Percentiles rank a stretch among this genome's conserved stretches.
These are phyloP conservation scores for Moniliella sp. DNA, from an alignment of 1,284 basidiomycete genomes.

Conservation along the genomic window DNA sequence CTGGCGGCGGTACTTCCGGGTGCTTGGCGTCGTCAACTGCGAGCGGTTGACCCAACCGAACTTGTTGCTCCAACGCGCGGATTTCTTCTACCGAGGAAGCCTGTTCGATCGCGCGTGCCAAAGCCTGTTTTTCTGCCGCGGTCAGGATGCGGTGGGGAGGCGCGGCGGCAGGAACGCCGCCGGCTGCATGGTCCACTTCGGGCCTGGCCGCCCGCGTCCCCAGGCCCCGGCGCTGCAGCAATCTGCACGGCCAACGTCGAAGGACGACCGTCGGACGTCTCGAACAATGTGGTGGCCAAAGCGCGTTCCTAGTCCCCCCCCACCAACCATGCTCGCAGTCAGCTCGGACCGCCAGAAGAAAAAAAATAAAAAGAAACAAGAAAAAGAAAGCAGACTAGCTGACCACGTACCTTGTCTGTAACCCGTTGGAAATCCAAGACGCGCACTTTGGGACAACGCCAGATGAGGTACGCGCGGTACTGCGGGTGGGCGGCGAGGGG, in stretches of 20 bases:
- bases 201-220: slow-evolving; percentile 1
- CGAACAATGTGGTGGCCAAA: slow-evolving; percentile 2
- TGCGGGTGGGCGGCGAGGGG: slow-evolving; percentile 78
- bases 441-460: slow-evolving; percentile 46
- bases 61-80: slow-evolving; percentile 1
- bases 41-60: slow-evolving; percentile 1
- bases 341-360: neutral
- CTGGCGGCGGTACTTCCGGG: too few species aligned
- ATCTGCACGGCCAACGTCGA: neutral
- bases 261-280: slow-evolving; percentile 1
- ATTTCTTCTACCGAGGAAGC: slow-evolving; percentile 1
- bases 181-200: neutral
- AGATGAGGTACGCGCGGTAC: slow-evolving; percentile 67
- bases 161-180: too few species aligned
- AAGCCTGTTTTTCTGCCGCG: neutral
- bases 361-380: neutral
- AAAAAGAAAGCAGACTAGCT: neutral
- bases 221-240: neutral
- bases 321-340: neutral
- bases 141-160: slow-evolving; percentile 1
- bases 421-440: slow-evolving; percentile 91
- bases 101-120: slow-evolving; percentile 1
- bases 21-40: neutral
- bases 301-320: slow-evolving; percentile 1
- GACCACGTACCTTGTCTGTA: slow-evolving; percentile 59